phyloP scores from a whole-genome alignment of 306 rosid genomes.

The Hippophae tibetana region DNA sequence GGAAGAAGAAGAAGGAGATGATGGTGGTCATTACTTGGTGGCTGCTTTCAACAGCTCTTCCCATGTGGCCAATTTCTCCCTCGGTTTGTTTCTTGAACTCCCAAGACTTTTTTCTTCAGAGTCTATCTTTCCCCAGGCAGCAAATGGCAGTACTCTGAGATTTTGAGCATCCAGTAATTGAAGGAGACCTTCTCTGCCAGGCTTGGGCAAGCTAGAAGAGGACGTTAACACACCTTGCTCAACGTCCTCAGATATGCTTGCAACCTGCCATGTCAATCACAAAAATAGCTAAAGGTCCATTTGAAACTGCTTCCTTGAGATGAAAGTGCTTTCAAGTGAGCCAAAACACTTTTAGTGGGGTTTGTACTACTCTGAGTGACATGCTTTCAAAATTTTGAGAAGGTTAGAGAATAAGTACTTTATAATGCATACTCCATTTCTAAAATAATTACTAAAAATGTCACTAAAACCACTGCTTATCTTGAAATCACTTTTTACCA shows the following conservation, averaged over 20 bases:
- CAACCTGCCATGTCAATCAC: slow-evolving; percentile 48
- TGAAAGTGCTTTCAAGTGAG: no score
- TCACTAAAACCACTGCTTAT: no score
- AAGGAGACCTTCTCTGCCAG: slow-evolving; percentile 67
- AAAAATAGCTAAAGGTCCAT: neutral
- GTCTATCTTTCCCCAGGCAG: slow-evolving; percentile 76
- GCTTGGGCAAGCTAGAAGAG: slow-evolving; percentile 31
- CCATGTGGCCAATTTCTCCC: slow-evolving; percentile 63
- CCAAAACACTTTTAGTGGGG: no score
- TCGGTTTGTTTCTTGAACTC: slow-evolving; percentile 48
- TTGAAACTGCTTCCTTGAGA: no score
- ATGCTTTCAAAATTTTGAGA: no score
- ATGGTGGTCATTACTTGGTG: slow-evolving; percentile 6
- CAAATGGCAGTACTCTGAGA: slow-evolving; percentile 43
- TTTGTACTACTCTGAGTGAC: no score
- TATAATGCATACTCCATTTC: no score
- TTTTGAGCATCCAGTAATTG: slow-evolving; percentile 45
- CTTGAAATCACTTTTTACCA: no score
- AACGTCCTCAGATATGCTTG: slow-evolving; percentile 67
- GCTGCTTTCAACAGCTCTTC: slow-evolving; percentile 48
- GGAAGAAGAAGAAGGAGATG: no score
- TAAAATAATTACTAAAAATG: no score
- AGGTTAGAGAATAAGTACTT: no score
- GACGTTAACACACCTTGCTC: slow-evolving; percentile 33
- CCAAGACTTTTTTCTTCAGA: slow-evolving; percentile 64